phyloP scores from a whole-genome alignment of 768 basidiomycete species.

The Rhodocollybia butyracea region DNA sequence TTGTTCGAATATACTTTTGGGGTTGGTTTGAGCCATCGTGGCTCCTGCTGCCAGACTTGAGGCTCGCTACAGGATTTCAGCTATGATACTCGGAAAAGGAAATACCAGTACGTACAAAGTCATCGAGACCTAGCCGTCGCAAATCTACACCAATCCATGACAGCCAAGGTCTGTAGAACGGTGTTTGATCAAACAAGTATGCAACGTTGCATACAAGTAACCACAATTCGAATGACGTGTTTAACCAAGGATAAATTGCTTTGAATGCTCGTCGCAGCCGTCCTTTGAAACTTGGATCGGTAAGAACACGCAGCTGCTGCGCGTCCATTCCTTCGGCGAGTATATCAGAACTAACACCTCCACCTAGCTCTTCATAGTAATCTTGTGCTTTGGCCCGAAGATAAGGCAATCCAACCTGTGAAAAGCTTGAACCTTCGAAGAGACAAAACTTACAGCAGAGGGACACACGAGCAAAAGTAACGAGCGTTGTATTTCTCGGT shows the following conservation, averaged over 20 bases:
- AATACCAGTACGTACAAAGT: conserved; percentile 55
- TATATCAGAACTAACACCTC: conserved; percentile 68
- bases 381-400: conserved; percentile 86
- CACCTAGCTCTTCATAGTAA: conserved; percentile 87
- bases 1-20: conserved; percentile 35
- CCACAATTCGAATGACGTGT: conserved; percentile 76
- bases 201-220: conserved; percentile 80
- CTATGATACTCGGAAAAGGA: neutral
- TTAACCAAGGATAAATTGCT: conserved; percentile 76
- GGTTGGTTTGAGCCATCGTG: conserved; percentile 26
- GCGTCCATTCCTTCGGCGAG: conserved; percentile 48
- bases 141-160: conserved; percentile 81
- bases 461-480: conserved; percentile 72
- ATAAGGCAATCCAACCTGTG: conserved; percentile 85
- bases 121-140: conserved; percentile 73
- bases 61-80: conserved; percentile 32
- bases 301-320: conserved; percentile 41
- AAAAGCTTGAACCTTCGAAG: neutral
- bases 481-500: conserved; percentile 69
- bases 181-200: conserved; percentile 85
- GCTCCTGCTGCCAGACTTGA: conserved; percentile 27
- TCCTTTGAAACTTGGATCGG: conserved; percentile 55
- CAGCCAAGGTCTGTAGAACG: conserved; percentile 91
- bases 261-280: conserved; percentile 66
- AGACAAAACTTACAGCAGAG: neutral